Conservation (phyloP, 2,329 filamentous ascomycete species). For the Paracorniculantispora psalliotae region DNA sequence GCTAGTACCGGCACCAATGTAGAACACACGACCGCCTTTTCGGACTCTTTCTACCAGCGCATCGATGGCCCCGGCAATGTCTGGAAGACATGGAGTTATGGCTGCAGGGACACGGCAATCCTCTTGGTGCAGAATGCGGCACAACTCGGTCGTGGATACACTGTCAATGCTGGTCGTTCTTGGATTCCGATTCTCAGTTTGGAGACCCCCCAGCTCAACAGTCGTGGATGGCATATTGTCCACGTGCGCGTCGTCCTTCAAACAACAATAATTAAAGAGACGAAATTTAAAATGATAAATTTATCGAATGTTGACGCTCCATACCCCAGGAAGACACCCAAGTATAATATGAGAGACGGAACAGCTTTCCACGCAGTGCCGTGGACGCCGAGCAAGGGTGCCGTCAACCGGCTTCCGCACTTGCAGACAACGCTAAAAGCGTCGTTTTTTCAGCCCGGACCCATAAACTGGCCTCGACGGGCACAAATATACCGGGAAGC, state of each 20-base stretch:
- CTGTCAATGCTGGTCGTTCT: conserved; percentile 16
- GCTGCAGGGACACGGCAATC: conserved; percentile 16
- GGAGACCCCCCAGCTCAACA: conserved; percentile 15
- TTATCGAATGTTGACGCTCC: background rate
- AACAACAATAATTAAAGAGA: background rate
- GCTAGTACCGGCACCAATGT: conserved; percentile 38
- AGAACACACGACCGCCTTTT: conserved; percentile 17
- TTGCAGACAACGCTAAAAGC: background rate
- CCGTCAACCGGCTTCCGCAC: background rate
- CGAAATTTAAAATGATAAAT: background rate
- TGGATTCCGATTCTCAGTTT: conserved; percentile 18
- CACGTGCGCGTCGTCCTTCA: background rate
- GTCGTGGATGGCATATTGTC: background rate
- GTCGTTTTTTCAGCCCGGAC: conserved; percentile 3
- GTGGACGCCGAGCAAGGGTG: background rate
- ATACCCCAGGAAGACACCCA: background rate
- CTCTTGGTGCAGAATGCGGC: conserved; percentile 19
- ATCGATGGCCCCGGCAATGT: conserved; percentile 17
- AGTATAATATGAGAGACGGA: background rate
- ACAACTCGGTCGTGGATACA: conserved; percentile 16
- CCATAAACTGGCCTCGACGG: conserved; percentile 2
- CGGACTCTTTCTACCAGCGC: conserved; percentile 15
- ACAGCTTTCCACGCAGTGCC: background rate
- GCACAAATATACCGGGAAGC: background rate
- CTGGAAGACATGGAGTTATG: conserved; percentile 17